These are phyloP conservation scores for Heracleum sosnowskyi DNA, from an alignment of 129 eudicot genomes.

Conservation along the genomic window DNA sequence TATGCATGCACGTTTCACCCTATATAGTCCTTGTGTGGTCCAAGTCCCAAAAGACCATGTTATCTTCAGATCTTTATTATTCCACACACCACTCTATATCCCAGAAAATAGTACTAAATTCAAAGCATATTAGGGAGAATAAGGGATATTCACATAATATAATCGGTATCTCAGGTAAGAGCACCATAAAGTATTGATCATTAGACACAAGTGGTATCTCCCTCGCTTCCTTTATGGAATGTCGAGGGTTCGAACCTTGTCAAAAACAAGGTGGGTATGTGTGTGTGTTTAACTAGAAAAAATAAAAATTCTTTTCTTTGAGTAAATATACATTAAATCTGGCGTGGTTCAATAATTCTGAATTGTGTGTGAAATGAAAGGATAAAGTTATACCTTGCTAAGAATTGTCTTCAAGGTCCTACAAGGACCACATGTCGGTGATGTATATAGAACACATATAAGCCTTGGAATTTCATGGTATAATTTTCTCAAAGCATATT, in stretches of 20 bases:
- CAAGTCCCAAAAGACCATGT: no score
- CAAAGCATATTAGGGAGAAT: neutral
- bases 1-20: no score
- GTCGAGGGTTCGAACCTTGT: no score
- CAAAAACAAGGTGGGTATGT: no score
- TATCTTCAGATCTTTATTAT: neutral
- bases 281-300: no score
- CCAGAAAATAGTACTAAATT: neutral
- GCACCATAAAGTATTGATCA: neutral
- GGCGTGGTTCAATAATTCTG: neutral
- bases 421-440: slow-evolving; percentile 68
- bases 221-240: no score
- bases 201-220: no score
- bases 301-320: neutral
- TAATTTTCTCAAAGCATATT: no score
- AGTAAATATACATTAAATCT: neutral
- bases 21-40: no score
- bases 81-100: neutral
- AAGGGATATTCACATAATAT: neutral
- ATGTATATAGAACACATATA: no score
- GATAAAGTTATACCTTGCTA: slow-evolving; percentile 28
- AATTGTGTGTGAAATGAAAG: neutral
- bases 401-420: slow-evolving; percentile 59
- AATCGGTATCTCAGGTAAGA: neutral
- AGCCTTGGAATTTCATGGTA: no score